Base-by-base conservation (phyloP, 2,329 filamentous ascomycete species). In the Epichloe gansuensis region DNA sequence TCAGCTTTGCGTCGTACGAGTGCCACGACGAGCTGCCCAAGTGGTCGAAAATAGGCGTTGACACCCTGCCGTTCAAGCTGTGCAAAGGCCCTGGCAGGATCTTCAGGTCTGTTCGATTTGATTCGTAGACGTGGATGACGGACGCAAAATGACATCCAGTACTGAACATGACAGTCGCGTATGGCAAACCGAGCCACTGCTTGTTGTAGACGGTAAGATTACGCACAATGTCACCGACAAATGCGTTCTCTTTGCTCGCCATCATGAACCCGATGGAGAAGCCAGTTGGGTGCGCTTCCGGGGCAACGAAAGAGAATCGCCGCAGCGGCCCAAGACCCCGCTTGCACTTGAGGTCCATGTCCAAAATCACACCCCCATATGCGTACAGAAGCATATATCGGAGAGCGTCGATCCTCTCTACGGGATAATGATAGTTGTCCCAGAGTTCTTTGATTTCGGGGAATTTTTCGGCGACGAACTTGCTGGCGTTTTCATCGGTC, bases 341-440 rank as follows among this genome's bases (percentile, higher is more conserved):
- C 50, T 62, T 62, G 55, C 69, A 71, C 25, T 66, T 60, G 13
- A 71, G 63, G 49, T 59, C 57, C 57, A 59, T 59, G 43, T 59
- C 57, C 43, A 59, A 54, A 13, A 59, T 56, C 4, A 58, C 57
- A 46, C 57, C 57, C 65, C 69, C 61, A 66, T 66, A 58, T 66
- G 68, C 56, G 42, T 57, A 58, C 12, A 59, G 46, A 4, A 68
- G 58, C 60, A 68, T 64, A 68, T 87, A 88, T 47, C 84, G 75
- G 55, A 87, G 83, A 9, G 82, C 73, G 60, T 87, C 83, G 43
- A 83, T 81, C 54, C 82, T 78, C 65, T 87, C 81, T 51, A 88
- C 85, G 2, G 81, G 81, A 61, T 82, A 84, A 31, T 70, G 74
- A 67, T 87, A 87, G 56, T 74, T 74, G 35, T 58, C 52, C 57